Percentiles rank a stretch among this genome's conserved stretches.
Conservation (phyloP, 2,329 filamentous ascomycete genomes). For the Leptodontidium sp. region DNA sequence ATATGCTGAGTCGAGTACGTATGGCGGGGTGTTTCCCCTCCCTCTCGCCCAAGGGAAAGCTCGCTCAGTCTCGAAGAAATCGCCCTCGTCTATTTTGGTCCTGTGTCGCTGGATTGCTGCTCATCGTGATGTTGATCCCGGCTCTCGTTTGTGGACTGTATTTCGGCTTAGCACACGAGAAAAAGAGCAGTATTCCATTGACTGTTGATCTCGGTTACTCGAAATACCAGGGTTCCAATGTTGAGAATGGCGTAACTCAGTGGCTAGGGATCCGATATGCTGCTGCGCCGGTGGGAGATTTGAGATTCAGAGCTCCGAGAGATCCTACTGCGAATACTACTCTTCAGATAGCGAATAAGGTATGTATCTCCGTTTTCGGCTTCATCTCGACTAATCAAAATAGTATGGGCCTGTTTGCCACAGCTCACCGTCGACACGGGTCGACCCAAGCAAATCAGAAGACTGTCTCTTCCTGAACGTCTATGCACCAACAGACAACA, state of each 20-base stretch:
- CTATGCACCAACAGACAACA: conserved; percentile 64
- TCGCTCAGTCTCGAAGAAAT: neutral
- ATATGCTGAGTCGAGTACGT: neutral
- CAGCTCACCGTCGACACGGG: conserved; percentile 37
- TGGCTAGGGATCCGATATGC: conserved; percentile 83
- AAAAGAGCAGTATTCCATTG: conserved; percentile 18
- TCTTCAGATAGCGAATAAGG: conserved; percentile 40
- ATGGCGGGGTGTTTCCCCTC: neutral
- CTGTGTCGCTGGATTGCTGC: neutral
- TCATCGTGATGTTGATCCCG: conserved; percentile 19
- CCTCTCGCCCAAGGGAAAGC: neutral
- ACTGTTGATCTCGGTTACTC: conserved; percentile 70
- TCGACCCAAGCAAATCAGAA: conserved; percentile 55
- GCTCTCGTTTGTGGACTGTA: conserved; percentile 24
- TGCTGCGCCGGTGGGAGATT: conserved; percentile 68
- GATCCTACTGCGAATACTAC: conserved; percentile 58
- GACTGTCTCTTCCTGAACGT: conserved; percentile 76
- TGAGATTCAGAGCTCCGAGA: conserved; percentile 73
- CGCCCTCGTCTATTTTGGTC: conserved; percentile 4
- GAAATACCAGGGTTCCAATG: conserved; percentile 65
- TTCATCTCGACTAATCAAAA: conserved; percentile 19
- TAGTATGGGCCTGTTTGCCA: conserved; percentile 43
- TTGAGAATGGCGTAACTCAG: conserved; percentile 66
- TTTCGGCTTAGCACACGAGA: conserved; percentile 22
- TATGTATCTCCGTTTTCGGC: conserved; percentile 26